Evolutionary conservation across 495 filamentous ascomycete genomes (phyloP).

Genomic region (Viridothelium virens): DNA sequence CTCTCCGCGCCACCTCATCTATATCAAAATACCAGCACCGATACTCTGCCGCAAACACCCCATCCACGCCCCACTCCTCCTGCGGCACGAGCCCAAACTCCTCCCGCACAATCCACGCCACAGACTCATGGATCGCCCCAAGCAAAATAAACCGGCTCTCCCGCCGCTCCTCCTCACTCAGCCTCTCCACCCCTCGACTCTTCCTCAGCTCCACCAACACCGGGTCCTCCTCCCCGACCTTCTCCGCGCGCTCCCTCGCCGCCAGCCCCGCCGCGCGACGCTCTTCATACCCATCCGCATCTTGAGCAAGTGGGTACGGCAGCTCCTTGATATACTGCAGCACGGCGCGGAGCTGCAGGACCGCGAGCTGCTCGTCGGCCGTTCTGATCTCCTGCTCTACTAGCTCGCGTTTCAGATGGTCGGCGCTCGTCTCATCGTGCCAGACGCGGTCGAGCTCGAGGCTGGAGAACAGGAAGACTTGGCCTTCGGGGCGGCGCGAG

Average conservation of each 20-base stretch:
- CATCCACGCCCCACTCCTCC: background rate
- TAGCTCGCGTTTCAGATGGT: background rate
- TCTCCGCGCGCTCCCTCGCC: background rate
- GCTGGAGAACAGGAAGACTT: constrained; percentile 30
- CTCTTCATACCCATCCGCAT: background rate
- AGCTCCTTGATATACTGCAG: background rate
- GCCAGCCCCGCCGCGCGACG: background rate
- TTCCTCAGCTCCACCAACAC: background rate
- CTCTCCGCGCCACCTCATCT: background rate
- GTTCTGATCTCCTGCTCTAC: background rate
- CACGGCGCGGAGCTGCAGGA: background rate
- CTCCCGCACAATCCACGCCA: background rate
- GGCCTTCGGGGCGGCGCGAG: constrained; percentile 32
- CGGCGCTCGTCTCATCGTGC: background rate
- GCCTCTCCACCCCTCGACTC: background rate
- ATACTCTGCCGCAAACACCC: background rate
- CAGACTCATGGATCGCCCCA: background rate
- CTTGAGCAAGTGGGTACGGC: background rate
- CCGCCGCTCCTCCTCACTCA: background rate
- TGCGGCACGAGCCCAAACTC: background rate
- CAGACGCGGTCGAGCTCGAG: constrained; percentile 20
- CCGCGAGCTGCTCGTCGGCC: constrained; percentile 10
- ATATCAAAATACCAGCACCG: background rate
- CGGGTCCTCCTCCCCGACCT: background rate
- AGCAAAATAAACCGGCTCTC: background rate